Percentiles rank a stretch among this genome's conserved stretches.
phyloP scores from a whole-genome alignment of 78 protist species.

The Guillardia theta region DNA sequence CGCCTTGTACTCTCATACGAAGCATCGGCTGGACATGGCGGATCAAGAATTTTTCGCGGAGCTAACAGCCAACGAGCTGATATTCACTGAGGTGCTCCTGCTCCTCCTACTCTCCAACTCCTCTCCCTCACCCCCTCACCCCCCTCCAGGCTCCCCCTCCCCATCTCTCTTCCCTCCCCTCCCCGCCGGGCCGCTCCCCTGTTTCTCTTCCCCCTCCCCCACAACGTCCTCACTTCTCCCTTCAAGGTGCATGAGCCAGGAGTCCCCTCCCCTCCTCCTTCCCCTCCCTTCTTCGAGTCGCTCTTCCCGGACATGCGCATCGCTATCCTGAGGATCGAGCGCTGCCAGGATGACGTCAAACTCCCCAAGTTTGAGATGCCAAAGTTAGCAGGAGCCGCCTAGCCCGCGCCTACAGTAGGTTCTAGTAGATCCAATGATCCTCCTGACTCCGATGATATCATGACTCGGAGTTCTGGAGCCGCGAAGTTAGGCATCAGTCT shows the following conservation, averaged over 20 bases:
- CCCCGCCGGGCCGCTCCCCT: background rate
- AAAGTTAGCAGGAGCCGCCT: too few species aligned
- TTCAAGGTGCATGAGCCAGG: background rate
- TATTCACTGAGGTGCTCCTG: background rate
- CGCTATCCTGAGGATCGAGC: background rate
- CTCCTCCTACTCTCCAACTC: background rate
- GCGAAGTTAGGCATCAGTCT: too few species aligned
- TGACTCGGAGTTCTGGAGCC: too few species aligned
- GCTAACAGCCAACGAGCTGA: background rate
- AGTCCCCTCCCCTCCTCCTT: background rate
- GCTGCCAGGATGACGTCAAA: too few species aligned
- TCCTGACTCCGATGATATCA: too few species aligned
- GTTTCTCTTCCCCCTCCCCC: background rate
- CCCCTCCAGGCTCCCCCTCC: background rate
- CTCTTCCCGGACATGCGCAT: background rate
- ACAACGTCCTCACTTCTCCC: background rate
- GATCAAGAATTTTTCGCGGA: background rate
- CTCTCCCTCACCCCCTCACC: background rate
- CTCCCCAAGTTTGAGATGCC: too few species aligned
- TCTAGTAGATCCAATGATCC: too few species aligned
- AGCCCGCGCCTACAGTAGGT: too few species aligned
- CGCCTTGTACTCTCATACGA: background rate
- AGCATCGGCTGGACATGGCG: background rate
- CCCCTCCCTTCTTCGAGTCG: conserved; percentile 8
- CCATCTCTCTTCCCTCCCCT: background rate